phyloP scores from a whole-genome alignment of 2,329 filamentous ascomycete species.

The Didymella exigua region DNA sequence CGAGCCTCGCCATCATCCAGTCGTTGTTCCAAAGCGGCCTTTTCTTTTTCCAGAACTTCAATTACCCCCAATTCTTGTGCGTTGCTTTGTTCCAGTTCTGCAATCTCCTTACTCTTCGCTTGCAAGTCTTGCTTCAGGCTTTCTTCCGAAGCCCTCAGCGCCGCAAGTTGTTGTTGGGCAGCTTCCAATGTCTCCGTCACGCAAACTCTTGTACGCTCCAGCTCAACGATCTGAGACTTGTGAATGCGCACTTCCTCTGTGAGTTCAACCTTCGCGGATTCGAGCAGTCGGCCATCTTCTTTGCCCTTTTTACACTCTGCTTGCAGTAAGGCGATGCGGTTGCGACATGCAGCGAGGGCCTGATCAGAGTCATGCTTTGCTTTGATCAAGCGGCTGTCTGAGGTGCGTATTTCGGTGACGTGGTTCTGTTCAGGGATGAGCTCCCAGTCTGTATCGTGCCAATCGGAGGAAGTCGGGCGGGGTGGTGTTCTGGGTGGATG shows the following conservation, averaged over 20 bases:
- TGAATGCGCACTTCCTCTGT: slow-evolving; percentile 37
- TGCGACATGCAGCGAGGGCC: slow-evolving; percentile 44
- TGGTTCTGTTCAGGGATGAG: slow-evolving; percentile 7
- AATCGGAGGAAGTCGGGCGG: slow-evolving; percentile 28
- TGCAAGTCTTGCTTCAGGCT: slow-evolving; percentile 32
- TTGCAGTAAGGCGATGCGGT: slow-evolving; percentile 42
- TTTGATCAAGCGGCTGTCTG: slow-evolving; percentile 43
- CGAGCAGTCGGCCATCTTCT: slow-evolving; percentile 28
- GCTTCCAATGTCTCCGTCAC: slow-evolving; percentile 31
- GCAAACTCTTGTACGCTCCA: slow-evolving; percentile 35
- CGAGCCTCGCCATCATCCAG: slow-evolving; percentile 22
- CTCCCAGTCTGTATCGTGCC: slow-evolving; percentile 32
- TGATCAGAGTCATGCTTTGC: slow-evolving; percentile 47
- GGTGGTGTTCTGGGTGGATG: slow-evolving; percentile 32
- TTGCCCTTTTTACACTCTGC: slow-evolving; percentile 37
- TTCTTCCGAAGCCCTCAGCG: slow-evolving; percentile 26
- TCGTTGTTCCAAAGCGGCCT: slow-evolving; percentile 26
- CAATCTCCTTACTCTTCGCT: slow-evolving; percentile 35
- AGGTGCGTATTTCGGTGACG: slow-evolving; percentile 35
- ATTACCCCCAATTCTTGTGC: slow-evolving; percentile 28
- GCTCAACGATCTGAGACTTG: slow-evolving; percentile 34
- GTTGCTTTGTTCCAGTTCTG: slow-evolving; percentile 27
- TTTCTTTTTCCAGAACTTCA: slow-evolving; percentile 31
- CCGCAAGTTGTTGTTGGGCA: slow-evolving; percentile 30
- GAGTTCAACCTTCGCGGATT: slow-evolving; percentile 26